These are phyloP conservation scores for Triticum monococcum DNA, from an alignment of 176 grass and related monocot genomes.

Conservation along the genomic window DNA sequence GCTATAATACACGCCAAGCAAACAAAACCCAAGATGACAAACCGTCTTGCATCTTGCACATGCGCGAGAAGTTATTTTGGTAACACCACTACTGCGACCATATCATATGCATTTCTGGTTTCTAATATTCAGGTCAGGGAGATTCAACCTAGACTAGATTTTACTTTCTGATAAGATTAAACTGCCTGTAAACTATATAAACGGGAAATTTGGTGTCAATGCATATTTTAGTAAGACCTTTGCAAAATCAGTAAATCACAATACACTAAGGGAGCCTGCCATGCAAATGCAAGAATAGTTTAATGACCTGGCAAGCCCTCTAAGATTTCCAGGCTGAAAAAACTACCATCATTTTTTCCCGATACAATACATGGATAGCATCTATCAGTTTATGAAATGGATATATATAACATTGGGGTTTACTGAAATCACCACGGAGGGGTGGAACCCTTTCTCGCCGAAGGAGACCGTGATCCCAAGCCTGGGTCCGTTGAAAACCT, in stretches of 20 bases:
- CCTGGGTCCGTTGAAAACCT: conserved; percentile 86
- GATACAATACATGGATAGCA: conserved; percentile 33
- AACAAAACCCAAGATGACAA: neutral
- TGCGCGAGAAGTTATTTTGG: neutral
- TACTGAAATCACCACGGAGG: conserved; percentile 67
- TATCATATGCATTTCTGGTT: neutral
- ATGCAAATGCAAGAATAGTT: conserved; percentile 4
- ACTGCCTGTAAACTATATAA: neutral
- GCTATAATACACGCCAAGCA: neutral
- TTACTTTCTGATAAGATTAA: neutral
- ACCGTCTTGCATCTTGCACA: neutral
- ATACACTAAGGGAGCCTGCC: neutral
- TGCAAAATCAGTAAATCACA: neutral
- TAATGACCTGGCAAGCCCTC: neutral
- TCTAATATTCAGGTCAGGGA: neutral
- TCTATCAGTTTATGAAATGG: conserved; percentile 13
- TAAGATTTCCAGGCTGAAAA: neutral
- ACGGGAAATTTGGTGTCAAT: neutral
- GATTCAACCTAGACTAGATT: neutral
- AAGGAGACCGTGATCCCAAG: conserved; percentile 68
- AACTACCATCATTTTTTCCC: neutral
- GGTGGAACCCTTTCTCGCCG: conserved; percentile 54
- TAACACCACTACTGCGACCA: neutral
- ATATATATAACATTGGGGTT: neutral
- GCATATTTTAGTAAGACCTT: neutral